Percentiles rank a stretch among this genome's conserved stretches.
Conservation (phyloP, 2,329 filamentous ascomycete species). For the Rhinocladiella similis region DNA sequence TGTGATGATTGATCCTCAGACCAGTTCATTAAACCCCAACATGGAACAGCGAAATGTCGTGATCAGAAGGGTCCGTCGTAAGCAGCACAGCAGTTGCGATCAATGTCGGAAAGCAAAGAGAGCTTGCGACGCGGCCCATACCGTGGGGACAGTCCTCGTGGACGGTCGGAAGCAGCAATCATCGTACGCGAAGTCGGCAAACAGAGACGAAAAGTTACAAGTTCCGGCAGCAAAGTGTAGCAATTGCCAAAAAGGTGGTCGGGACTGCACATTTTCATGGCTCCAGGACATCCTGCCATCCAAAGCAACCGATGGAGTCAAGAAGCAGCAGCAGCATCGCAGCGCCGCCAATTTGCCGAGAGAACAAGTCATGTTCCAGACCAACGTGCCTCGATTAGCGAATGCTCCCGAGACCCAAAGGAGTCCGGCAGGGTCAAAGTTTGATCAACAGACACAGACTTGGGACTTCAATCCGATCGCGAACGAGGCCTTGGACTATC, state of each 20-base stretch:
- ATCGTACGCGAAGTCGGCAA: neutral
- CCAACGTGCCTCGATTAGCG: neutral
- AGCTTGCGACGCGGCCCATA: slow-evolving; percentile 6
- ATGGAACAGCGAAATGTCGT: slow-evolving; percentile 10
- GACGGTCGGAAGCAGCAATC: neutral
- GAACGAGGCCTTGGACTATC: neutral
- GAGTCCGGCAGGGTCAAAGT: neutral
- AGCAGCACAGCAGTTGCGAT: slow-evolving; percentile 12
- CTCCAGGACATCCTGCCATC: slow-evolving; percentile 1
- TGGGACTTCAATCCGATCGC: neutral
- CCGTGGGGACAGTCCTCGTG: neutral
- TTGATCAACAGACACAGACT: neutral
- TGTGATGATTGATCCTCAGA: too few species aligned
- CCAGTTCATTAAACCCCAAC: neutral
- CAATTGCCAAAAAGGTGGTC: slow-evolving; percentile 4
- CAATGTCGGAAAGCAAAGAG: slow-evolving; percentile 10
- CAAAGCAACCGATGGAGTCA: neutral
- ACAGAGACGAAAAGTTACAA: neutral
- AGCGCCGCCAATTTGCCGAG: neutral
- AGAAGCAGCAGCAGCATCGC: slow-evolving; percentile 1
- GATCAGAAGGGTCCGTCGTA: slow-evolving; percentile 10
- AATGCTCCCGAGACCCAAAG: neutral
- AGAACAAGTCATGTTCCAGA: neutral
- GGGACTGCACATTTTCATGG: slow-evolving; percentile 9
- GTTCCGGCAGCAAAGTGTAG: neutral